Percentiles rank a stretch among this genome's conserved stretches.
Conservation (phyloP, 1,139 yeast genomes). For the Magnusiomyces magnusii region DNA sequence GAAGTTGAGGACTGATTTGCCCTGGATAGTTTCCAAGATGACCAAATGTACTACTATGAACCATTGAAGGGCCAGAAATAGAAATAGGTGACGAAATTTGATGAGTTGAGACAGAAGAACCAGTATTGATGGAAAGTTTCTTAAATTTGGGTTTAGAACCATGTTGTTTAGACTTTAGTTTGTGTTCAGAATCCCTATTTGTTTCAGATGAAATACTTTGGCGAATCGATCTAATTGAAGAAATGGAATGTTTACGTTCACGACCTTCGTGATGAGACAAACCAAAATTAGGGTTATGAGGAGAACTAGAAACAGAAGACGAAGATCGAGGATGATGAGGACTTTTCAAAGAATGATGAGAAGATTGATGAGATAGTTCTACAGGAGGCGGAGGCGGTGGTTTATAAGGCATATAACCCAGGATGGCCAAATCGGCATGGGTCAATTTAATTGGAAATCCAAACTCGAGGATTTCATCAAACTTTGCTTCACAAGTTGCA, state of each 20-base stretch:
- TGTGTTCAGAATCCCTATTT: neutral
- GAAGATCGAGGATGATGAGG: neutral
- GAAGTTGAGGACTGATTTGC: neutral
- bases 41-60: neutral
- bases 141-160: neutral
- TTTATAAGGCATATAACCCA: neutral
- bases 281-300: neutral
- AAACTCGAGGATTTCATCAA: conserved; percentile 28
- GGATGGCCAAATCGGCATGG: conserved; percentile 11
- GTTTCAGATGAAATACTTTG: neutral
- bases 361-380: neutral
- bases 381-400: neutral
- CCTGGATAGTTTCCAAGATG: neutral
- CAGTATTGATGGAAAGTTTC: neutral
- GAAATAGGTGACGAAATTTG: neutral
- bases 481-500: conserved; percentile 19
- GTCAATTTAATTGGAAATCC: conserved; percentile 26
- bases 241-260: neutral
- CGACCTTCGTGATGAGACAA: neutral
- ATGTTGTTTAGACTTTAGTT: neutral
- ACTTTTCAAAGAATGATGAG: neutral
- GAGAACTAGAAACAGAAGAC: neutral
- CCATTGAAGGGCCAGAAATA: neutral
- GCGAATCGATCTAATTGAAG: neutral
- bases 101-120: neutral